phyloP scores from a whole-genome alignment of 495 filamentous ascomycete species.

The Acidomyces sp. region DNA sequence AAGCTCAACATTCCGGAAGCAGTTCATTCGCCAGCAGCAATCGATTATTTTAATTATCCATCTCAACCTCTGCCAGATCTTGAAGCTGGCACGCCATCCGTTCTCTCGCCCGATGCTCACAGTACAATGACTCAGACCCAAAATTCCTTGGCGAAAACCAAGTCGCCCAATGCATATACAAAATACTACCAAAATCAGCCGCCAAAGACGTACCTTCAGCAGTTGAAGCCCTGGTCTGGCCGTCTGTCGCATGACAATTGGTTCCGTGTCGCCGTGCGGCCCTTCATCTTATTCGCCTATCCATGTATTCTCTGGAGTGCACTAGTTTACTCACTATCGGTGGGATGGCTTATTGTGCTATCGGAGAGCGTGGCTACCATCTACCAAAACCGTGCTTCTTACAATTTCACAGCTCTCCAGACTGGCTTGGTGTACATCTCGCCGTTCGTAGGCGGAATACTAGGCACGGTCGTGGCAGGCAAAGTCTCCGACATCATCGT shows the following conservation, averaged over 20 bases:
- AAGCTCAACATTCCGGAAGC: no score
- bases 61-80: conserved; percentile 1
- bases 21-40: no score
- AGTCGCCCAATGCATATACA: conserved; percentile 15
- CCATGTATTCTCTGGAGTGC: conserved; percentile 86
- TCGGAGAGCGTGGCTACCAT: conserved; percentile 75
- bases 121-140: neutral
- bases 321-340: conserved; percentile 70
- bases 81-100: neutral
- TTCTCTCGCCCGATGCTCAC: neutral
- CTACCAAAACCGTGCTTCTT: conserved; percentile 50
- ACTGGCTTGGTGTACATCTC: conserved; percentile 82
- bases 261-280: conserved; percentile 59
- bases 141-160: no score
- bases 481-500: conserved; percentile 79
- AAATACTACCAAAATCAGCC: conserved; percentile 30
- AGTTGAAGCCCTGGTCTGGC: conserved; percentile 62
- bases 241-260: conserved; percentile 66
- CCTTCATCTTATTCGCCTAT: conserved; percentile 76
- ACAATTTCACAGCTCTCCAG: conserved; percentile 67
- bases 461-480: conserved; percentile 83
- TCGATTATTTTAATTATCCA: conserved; percentile 7
- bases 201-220: conserved; percentile 53
- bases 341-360: conserved; percentile 94
- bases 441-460: conserved; percentile 75